Base-by-base conservation (phyloP, 495 filamentous ascomycete genomes). In the Penicillium macrosclerotiorum region DNA sequence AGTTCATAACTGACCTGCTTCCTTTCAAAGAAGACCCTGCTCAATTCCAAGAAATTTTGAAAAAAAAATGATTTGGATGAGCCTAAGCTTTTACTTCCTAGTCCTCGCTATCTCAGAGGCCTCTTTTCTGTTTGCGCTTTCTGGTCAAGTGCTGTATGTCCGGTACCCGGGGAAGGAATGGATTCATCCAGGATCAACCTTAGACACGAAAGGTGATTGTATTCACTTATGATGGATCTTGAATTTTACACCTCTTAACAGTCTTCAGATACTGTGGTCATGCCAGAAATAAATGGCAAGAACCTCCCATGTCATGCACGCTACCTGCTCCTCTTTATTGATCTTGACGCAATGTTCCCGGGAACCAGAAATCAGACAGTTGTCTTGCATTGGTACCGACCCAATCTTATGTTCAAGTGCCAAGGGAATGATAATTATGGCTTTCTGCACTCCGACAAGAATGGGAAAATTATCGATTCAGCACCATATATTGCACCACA, bases 371-470 rank as follows among this genome's bases (percentile, higher is more conserved):
- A 31, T 13, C 38, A 55, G 5, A 64, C 60, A 3, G 47, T 64
- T 1, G 50, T 71, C 6, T 47, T 73, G 0, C 69, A 72, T 47
- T 74, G 71, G 69, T 65, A 68, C 30, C 64, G 65, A n/a, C 37
- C 62, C 3, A 37, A 60, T 31, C 36, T 72, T 19, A 33, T 47
- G 0, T 34, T 57, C 3, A 9, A 49, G 23, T 53, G 33, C 47
- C 37, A 26, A 14, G 17, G 8, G 6, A 24, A 12, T 18, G 38
- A 43, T 23, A 16, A 32, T 3, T 33, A 23, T 37, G 20, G 7
- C 4, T 4, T 12, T 5, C 11, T 34, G 8, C 11, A 18, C 13
- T 37, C 52, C 11, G 29, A 31, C 7, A 27, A 42, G 6, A 20
- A 31, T 4, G 6, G 37, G 5, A 9, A 2, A 4, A 9, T 27